Evolutionary conservation across 2,329 filamentous ascomycete genomes (phyloP).

Genomic region (Neoarthrinium moseri): DNA sequence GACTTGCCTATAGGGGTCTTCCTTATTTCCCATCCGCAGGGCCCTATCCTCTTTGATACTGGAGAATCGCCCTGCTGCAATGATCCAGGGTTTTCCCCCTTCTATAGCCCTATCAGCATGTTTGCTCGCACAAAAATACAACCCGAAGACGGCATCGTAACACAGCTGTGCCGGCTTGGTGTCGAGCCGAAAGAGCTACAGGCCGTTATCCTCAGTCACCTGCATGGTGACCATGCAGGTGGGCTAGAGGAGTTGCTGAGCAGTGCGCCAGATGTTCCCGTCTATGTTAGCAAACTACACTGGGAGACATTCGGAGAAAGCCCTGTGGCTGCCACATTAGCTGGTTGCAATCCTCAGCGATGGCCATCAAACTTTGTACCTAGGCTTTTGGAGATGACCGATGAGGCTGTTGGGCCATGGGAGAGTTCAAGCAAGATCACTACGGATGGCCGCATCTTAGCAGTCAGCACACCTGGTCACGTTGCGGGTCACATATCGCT

Average conservation of each 20-base stretch:
- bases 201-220: slow-evolving; percentile 25
- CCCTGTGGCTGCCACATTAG: slow-evolving; percentile 22
- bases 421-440: slow-evolving; percentile 25
- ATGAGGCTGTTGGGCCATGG: slow-evolving; percentile 26
- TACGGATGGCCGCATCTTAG: slow-evolving; percentile 24
- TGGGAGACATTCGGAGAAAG: slow-evolving; percentile 29
- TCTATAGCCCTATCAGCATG: slow-evolving; percentile 13
- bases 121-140: slow-evolving; percentile 11
- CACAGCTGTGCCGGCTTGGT: slow-evolving; percentile 15
- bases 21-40: slow-evolving; percentile 18
- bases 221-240: slow-evolving; percentile 28
- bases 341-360: slow-evolving; percentile 27
- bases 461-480: slow-evolving; percentile 32
- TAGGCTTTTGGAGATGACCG: slow-evolving; percentile 23
- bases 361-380: slow-evolving; percentile 31
- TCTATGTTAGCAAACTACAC: slow-evolving; percentile 26
- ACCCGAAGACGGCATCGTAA: slow-evolving; percentile 18
- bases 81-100: slow-evolving; percentile 19
- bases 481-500: slow-evolving; percentile 31
- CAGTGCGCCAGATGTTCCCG: slow-evolving; percentile 22
- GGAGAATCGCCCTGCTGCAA: slow-evolving; percentile 19
- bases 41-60: slow-evolving; percentile 21
- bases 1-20: slow-evolving; percentile 19
- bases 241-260: slow-evolving; percentile 23
- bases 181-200: slow-evolving; percentile 21